A percentile compares a stretch with the other conserved stretches of the same genome.
Evolutionary conservation across 305 asterid genomes (phyloP).

Genomic region (Striga hermonthica): DNA sequence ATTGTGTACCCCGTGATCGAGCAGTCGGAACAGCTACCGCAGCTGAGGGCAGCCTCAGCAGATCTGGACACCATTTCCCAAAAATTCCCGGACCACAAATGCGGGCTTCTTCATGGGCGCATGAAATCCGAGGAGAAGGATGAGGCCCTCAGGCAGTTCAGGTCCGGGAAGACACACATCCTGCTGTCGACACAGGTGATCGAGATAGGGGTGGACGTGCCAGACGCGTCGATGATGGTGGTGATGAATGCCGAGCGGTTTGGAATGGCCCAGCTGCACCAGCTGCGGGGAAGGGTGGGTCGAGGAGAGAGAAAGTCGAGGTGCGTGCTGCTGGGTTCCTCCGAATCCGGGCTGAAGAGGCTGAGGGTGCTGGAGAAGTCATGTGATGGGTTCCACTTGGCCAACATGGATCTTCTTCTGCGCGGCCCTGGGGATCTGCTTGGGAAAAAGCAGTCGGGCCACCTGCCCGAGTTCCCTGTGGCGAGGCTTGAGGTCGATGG

Average conservation of each 20-base stretch:
- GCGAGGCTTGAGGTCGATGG: conserved; percentile 91
- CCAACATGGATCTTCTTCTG: conserved; percentile 80
- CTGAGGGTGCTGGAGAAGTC: conserved; percentile 80
- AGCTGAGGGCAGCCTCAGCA: conserved; percentile 82
- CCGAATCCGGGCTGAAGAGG: conserved; percentile 56
- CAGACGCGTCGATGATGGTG: conserved; percentile 97
- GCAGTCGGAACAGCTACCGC: conserved; percentile 86
- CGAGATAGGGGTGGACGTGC: conserved; percentile 90
- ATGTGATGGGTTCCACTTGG: conserved; percentile 74
- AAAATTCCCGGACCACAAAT: conserved; percentile 54
- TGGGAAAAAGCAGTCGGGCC: conserved; percentile 90
- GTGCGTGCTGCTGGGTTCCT: conserved; percentile 62
- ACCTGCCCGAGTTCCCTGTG: conserved; percentile 87
- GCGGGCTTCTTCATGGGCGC: conserved; percentile 84
- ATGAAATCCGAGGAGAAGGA: conserved; percentile 80
- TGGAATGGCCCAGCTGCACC: conserved; percentile 89
- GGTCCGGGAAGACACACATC: conserved; percentile 70
- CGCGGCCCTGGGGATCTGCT: conserved; percentile 97
- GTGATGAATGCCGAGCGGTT: conserved; percentile 94
- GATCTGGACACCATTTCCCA: conserved; percentile 61
- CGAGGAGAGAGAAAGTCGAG: conserved; percentile 80
- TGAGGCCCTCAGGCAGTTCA: conserved; percentile 67
- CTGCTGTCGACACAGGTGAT: conserved; percentile 88
- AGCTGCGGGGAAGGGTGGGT: conserved; percentile 90
- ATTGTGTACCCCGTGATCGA: conserved; percentile 79